Base-by-base conservation (phyloP, 352 stramenopile genomes). In the Pythium rhizo-oryzae region DNA sequence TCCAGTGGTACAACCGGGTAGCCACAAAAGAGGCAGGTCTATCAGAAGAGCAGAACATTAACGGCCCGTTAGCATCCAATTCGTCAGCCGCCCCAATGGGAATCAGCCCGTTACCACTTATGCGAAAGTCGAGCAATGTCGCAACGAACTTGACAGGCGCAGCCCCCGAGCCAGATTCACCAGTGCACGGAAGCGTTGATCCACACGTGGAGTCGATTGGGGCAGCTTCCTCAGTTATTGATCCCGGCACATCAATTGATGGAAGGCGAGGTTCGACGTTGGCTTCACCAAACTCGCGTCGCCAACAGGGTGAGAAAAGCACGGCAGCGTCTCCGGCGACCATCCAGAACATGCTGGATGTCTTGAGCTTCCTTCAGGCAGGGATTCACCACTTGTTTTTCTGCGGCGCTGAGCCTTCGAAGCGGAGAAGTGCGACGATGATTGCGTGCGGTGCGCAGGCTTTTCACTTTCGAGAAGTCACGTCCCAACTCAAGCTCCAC, bases 1-100 rank as follows among this genome's bases (percentile, higher is more conserved):
- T 87, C 54, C 82, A 90, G 35, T 90, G 82, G 84, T 85, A 91
- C 35, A 74, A 88, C 56, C 81, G 77, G 37, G 52, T 66, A 16
- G 54, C 58, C 2, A 41, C 70, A 0, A 84, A 75, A 65, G 67
- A 70, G 0, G n/a, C 46, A 0, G 16, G 19, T 11, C 25, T 16
- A 2, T 9, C 12, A 21, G 54, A 60, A 3, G 39, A 30, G n/a
- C 30, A 60, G 16, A 2, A 49, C 8, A 8, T 21, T 7, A 47
- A n/a, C 7, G 41, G 41, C 41, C 18, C 6, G 41, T 16, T 7
- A 5, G 8, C 4, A 21, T 13, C 33, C 33, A 47, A n/a, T n/a
- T 19, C 16, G 11, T 16, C 51, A 19, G 57, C 55, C 35, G 67
- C 56, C n/a, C 18, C 56, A 2, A 60, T 61, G 39, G 52, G 61